These are phyloP conservation scores for Asterochloris sp. DNA, from an alignment of 139 green algal species.

Conservation along the genomic window DNA sequence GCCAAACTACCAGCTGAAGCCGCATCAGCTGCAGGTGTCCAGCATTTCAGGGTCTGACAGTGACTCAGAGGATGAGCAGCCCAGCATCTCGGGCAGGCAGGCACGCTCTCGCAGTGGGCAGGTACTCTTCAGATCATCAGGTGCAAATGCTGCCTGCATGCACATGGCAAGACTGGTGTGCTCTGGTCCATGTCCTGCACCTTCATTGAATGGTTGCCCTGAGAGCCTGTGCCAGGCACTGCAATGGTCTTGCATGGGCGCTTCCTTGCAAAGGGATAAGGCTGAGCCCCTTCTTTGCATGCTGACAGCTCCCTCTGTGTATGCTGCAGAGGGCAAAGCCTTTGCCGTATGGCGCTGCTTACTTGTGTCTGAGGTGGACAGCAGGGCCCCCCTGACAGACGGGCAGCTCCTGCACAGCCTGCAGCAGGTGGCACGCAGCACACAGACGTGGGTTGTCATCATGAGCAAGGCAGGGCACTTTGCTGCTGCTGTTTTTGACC, in stretches of 20 bases:
- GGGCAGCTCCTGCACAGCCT: constrained; percentile 30
- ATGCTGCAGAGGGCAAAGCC: constrained; percentile 1
- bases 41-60: constrained; percentile 69
- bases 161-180: background rate
- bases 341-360: constrained; percentile 67
- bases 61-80: constrained; percentile 26
- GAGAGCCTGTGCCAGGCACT: too few relatives aligned
- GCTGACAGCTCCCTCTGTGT: too few relatives aligned
- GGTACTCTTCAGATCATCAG: too few relatives aligned
- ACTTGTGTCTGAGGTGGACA: constrained; percentile 39
- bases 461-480: constrained; percentile 71
- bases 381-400: background rate
- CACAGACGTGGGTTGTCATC: constrained; percentile 35
- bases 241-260: too few relatives aligned
- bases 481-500: constrained; percentile 63
- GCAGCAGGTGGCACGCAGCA: constrained; percentile 30
- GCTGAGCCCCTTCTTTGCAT: too few relatives aligned
- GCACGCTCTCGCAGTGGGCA: background rate
- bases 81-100: background rate
- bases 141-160: background rate
- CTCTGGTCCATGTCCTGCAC: background rate
- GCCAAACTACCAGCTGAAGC: background rate
- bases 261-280: too few relatives aligned
- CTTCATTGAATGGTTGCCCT: too few relatives aligned
- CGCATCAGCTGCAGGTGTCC: constrained; percentile 42